Evolutionary conservation across 176 grass and related monocot species (phyloP), one percentile per base, ranked within the genome.

Genomic region (Pontederia paniculata): DNA sequence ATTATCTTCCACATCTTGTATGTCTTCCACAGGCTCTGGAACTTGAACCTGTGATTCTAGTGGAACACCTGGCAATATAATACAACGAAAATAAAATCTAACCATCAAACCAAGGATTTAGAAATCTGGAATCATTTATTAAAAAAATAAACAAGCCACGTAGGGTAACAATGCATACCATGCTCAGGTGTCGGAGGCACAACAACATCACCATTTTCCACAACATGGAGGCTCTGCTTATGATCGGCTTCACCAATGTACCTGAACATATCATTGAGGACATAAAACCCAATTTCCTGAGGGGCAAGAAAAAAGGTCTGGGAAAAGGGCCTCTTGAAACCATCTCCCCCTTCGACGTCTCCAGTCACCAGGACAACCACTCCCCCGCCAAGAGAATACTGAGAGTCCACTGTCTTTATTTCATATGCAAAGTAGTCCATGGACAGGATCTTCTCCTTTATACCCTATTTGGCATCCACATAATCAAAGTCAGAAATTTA

Each of bases 241-340:
- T 81, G 72, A 50, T 67, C 49, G 18, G 52, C 83, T 63, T 71
- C 88, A 28, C 60, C 72, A 1, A 84, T 63, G 12, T 69, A 95
- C 52, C 84, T 75, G 56, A 98, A 88, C 16, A 95, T 73, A 61
- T 95, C 89, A 13, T 95, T 95, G 65, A 98, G 83, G 17, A 98
- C 83, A 23, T 84, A 98, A 72, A 75, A 98, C 0, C 94, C 94
- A 57, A 80, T 88, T 67, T 88, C 94, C 65, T 98, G 94, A 13
- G 94, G 94, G 41, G 94, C 87, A 9, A 98, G 94, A 62, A 98
- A 98, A 80, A 98, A 98, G 43, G 94, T 82, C 78, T 88, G 87
- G 50, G 68, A 67, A 58, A 98, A 98, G 67, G 80, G 80, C 50
- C 87, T 77, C 54, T 72, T 66, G 11, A 77, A 72, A 63, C 57